Base-by-base conservation (phyloP, 495 filamentous ascomycete genomes). In the Talaromyces trachyspermus region DNA sequence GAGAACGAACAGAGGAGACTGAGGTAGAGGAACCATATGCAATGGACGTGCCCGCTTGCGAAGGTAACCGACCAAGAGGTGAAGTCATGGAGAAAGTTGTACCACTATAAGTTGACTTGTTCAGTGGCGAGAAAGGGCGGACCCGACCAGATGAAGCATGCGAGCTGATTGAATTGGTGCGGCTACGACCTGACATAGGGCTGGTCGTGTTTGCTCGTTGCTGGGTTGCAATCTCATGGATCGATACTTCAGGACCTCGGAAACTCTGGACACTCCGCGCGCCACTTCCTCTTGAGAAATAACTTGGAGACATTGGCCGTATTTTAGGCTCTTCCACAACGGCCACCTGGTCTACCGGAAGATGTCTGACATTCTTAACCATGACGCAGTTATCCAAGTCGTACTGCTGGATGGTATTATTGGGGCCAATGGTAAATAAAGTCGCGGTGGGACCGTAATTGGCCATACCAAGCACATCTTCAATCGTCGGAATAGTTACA, bases 341-440 rank as follows among this genome's bases (percentile, higher is more conserved):
- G 12, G 91, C 82, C 41, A 88, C 84, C 15, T 85, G 71, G 6
- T 81, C 73, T 44, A 82, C 76, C 5, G 89, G 86, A 33, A 78
- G 74, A 63, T 95, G 89, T 50, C 94, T 88, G 19, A 90, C 81
- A 60, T 86, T 90, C 27, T 81, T 80, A 7, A 91, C 83, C 70
- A 95, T 75, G 49, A 76, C 73, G 15, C 88, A 85, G 19, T 82
- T 84, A 48, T 91, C 94, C 33, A 96, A 68, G 59, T 95, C 88
- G 62, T 92, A 97, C 62, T 98, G 92, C 56, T 96, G 94, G 22
- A 95, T 83, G 17, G 85, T 89, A 59, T 90, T 77, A 52, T 90
- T 87, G 15, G 85, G 83, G 5, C 89, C 87, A 15, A 97, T 68
- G 2, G 91, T 97, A 68, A 98, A 98, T 11, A 98, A 72, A n/a